Evolutionary conservation across 495 filamentous ascomycete species (phyloP), one percentile per base, ranked within the genome.

Genomic region (Tuber magnatum): DNA sequence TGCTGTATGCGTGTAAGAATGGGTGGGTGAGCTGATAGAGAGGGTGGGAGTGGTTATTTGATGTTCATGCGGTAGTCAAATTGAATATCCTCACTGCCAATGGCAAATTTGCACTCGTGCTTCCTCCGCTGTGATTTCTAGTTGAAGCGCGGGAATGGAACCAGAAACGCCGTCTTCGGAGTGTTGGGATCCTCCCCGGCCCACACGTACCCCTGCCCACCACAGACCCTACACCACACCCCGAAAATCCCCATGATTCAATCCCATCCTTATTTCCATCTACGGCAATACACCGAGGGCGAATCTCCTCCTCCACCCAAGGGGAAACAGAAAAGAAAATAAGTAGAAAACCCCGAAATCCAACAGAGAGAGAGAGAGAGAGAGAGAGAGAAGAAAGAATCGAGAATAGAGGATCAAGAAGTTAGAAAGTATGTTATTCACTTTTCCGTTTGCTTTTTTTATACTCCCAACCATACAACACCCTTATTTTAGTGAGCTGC

Each of bases 401-500:
- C 56, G 56, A 65, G 16, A 18, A 65, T 65, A 18, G 56, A 65
- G 56, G 28, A 65, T 65, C 56, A 7, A 65, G 35, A 35, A 65
- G 14, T 28, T 20, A 65, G 56, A 35, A 16, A 65, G 56, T 65
- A 56, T 56, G 35, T 65, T 65, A 65, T 65, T 65, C 56, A 42
- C 39, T 76, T 79, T 70, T 76, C 74, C 75, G 5, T 73, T 72
- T 79, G 78, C 74, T 79, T 78, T 73, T 73, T 73, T 75, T 74
- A 73, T 79, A 75, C 76, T 72, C 78, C 72, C 70, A 40, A 71
- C 56, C 65, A 74, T 72, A 71, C 68, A 73, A 71, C 71, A 56
- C 39, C 42, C 24, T 40, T 74, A n/a, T 41, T 73, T 81, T 81
- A 82, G 71, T 82, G 81, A 35, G 78, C 90, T 38, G 88, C 87